Evolutionary conservation across 1,284 basidiomycete genomes (phyloP), one percentile per base, ranked within the genome.

Genomic region (Malassezia obtusa): DNA sequence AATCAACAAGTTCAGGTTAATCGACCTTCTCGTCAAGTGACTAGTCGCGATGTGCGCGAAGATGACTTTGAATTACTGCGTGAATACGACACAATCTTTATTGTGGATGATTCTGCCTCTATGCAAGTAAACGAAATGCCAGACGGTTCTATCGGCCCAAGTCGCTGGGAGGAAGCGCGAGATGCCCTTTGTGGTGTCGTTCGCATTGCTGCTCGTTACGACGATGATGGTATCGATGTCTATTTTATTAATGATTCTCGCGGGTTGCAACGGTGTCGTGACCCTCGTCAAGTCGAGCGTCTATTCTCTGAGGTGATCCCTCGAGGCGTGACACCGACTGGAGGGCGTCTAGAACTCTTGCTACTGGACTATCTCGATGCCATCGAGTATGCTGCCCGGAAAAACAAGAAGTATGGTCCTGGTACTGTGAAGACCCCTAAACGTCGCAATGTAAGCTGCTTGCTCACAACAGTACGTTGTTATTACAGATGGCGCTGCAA

Each of bases 151-250:
- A 58, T 58, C 6, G 59, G 57, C 3, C 40, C 38, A 26, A 31
- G 25, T 14, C 39, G 54, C 1, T 65, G 64, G 65, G 52, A 52
- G 30, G 59, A 67, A 52, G 57, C 58, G 28, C 45, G 59, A 32
- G 51, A 59, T 38, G 65, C 63, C 3, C 41, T 65, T 3, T 47
- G 51, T 17, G 64, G 65, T 8, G 50, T 67, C n/a, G 62, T 62
- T 12, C 59, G 62, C 31, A 40, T 55, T 14, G 60, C 62, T 22
- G 48, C 56, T 2, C 40, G 43, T 30, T 60, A 61, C 45, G 65
- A 67, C 30, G 45, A 48, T 15, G 63, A 67, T 45, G 65, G 65
- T 17, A 35, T 67, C n/a, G 65, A 67, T 35, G 46, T 67, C 24
- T 45, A 60, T 37, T 67, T 65, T 46, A 45, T 67, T 33, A 66